A percentile compares a stretch with the other conserved stretches of the same genome.
Conservation (phyloP, 257 asterid species). For the Solanum sitiens region DNA sequence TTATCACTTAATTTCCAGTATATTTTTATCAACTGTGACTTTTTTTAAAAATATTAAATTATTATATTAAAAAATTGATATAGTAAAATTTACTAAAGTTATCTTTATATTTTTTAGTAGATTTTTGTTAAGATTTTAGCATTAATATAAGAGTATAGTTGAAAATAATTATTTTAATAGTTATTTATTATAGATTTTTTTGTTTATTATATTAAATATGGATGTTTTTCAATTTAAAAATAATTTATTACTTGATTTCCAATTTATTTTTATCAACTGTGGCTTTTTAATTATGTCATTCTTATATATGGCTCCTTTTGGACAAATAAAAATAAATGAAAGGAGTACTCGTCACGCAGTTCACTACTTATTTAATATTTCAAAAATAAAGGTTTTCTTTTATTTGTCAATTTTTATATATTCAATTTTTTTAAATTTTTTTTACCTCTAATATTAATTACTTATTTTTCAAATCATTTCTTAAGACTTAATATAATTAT, state of each 20-base stretch:
- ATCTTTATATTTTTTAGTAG: not conserved
- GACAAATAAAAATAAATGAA: not conserved
- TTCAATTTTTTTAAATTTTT: no score
- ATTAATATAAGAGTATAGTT: not conserved
- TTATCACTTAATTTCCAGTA: not conserved
- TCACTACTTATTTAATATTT: not conserved
- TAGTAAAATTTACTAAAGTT: not conserved
- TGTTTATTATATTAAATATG: not conserved
- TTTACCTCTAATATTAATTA: no score
- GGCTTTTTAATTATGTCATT: not conserved
- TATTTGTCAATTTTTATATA: not conserved
- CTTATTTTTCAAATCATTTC: no score
- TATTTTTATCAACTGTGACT: not conserved
- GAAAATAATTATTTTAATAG: not conserved
- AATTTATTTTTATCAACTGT: not conserved
- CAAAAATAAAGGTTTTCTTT: not conserved
- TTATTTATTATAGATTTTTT: no score
- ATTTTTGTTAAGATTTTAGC: not conserved
- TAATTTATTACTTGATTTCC: no score
- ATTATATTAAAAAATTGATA: not conserved
- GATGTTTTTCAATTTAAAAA: no score
- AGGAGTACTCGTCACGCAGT: fast-evolving
- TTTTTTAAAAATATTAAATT: not conserved
- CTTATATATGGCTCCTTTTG: not conserved
- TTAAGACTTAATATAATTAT: no score